phyloP scores from a whole-genome alignment of 306 rosid genomes.

The Adenanthera pavonina region DNA sequence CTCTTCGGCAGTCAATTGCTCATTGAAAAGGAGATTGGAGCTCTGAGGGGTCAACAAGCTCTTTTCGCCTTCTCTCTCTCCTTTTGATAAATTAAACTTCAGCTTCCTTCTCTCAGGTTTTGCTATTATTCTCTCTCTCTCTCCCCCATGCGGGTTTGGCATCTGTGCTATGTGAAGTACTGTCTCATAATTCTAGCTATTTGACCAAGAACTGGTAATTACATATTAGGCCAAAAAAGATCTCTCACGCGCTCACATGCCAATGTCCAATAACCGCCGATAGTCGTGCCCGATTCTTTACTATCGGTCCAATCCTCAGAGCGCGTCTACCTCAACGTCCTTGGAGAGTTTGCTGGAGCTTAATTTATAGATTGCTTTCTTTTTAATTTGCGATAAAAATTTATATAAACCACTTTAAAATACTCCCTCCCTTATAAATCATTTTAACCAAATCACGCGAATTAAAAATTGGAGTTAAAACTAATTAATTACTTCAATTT shows the following conservation, averaged over 20 bases:
- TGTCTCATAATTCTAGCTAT: conserved; percentile 44
- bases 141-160: not conserved
- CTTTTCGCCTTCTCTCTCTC: not conserved
- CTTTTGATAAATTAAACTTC: not conserved
- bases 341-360: not conserved
- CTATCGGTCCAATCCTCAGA: not conserved
- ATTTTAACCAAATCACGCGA: too few species aligned
- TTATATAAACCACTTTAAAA: not conserved
- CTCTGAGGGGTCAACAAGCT: conserved; percentile 36
- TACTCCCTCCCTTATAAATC: too few species aligned
- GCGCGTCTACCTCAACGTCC: not conserved
- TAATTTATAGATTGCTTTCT: not conserved
- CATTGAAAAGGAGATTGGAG: conserved; percentile 33
- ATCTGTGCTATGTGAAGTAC: not conserved
- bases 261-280: not conserved
- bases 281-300: not conserved
- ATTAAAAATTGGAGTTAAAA: too few species aligned
- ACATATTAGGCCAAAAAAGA: not conserved
- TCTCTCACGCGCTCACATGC: not conserved
- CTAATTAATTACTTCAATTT: too few species aligned
- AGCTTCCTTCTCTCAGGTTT: conserved; percentile 14
- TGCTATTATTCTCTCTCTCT: conserved; percentile 5
- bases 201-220: conserved; percentile 31
- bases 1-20: conserved; percentile 44
- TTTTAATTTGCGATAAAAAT: not conserved